These are phyloP conservation scores for Aotearoamyces nothofagi DNA, from an alignment of 2,329 filamentous ascomycete species.

Conservation along the genomic window DNA sequence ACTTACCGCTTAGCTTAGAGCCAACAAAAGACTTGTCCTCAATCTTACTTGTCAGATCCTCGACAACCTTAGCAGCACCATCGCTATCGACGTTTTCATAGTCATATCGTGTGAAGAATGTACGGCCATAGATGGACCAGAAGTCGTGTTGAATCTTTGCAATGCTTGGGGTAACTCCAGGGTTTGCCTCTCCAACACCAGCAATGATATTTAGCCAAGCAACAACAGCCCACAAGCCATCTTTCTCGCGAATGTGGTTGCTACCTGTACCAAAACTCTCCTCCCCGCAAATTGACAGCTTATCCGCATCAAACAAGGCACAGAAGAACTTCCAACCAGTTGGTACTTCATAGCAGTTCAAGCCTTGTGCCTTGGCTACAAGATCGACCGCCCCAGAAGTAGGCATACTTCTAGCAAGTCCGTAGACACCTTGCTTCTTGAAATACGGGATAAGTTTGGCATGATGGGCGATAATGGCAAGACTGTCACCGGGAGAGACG, in stretches of 20 bases:
- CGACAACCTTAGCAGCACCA: slow-evolving; percentile 80
- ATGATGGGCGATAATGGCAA: slow-evolving; percentile 97
- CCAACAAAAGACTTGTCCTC: slow-evolving; percentile 62
- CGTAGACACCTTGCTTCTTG: slow-evolving; percentile 91
- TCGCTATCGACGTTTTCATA: slow-evolving; percentile 91
- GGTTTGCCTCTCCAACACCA: slow-evolving; percentile 70
- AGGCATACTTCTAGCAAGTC: slow-evolving; percentile 92
- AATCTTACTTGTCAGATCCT: slow-evolving; percentile 65
- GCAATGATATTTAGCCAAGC: slow-evolving; percentile 99
- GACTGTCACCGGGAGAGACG: slow-evolving; percentile 90
- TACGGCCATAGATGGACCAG: slow-evolving; percentile 91
- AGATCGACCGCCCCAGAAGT: slow-evolving; percentile 91
- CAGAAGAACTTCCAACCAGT: slow-evolving; percentile 99
- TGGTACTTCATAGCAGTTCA: slow-evolving; percentile 89
- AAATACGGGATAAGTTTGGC: slow-evolving; percentile 96
- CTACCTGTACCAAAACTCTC: slow-evolving; percentile 96
- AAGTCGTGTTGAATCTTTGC: slow-evolving; percentile 94
- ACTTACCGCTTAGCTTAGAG: slow-evolving; percentile 56
- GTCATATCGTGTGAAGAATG: slow-evolving; percentile 98
- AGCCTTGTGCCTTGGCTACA: slow-evolving; percentile 84
- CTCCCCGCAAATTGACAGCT: slow-evolving; percentile 96
- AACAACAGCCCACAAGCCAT: slow-evolving; percentile 92
- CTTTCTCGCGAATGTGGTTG: slow-evolving; percentile 99
- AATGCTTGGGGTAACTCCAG: slow-evolving; percentile 75
- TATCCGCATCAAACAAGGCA: slow-evolving; percentile 82